Base-by-base conservation (phyloP, 108 stramenopile species). In the Cyclotella atomus region DNA sequence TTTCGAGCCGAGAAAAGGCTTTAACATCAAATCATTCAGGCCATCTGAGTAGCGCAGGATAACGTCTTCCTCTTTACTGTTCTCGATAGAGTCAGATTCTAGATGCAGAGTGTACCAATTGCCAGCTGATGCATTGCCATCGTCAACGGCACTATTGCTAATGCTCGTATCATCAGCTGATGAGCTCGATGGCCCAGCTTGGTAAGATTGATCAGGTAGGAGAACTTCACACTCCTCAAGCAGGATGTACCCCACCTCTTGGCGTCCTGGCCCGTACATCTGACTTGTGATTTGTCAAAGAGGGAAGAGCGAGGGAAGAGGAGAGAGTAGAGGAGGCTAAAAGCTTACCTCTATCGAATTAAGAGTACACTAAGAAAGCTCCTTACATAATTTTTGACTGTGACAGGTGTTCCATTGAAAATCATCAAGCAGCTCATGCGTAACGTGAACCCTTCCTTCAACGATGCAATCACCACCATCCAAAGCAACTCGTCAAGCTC, bases 211-310 rank as follows among this genome's bases (percentile, higher is more conserved):
- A n/a, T n/a, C n/a, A n/a, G n/a, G n/a, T 41, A 41, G 38, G 9
- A 41, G 38, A 6, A 41, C 38, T 41, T 41, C 38, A 12, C 83
- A 84, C 15, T 79, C 74, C 33, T 79, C 74, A 5, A 79, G 69
- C 0, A 79, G 69, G 46, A 84, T 46, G 68, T 70, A 84, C 4
- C 77, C 83, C 12, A 73, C 71, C 52, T 84, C 83, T 30, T 57
- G 38, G 17, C 68, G 68, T 8, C 9, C 17, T 8, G 7, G 38
- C 12, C 12, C 38, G 12, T 41, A 9, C 38, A 41, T 41, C 12
- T 6, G n/a, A n/a, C n/a, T 41, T 41, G 38, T 41, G 12, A 6
- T 41, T 41, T 41, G 6, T 41, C 12, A 9, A 41, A 6, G 6
- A 41, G 38, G 38, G 38, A 6, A 41, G 12, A 6, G 6, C 9